Conservation (phyloP, 441 rosid species). For the Populus tomentosa region DNA sequence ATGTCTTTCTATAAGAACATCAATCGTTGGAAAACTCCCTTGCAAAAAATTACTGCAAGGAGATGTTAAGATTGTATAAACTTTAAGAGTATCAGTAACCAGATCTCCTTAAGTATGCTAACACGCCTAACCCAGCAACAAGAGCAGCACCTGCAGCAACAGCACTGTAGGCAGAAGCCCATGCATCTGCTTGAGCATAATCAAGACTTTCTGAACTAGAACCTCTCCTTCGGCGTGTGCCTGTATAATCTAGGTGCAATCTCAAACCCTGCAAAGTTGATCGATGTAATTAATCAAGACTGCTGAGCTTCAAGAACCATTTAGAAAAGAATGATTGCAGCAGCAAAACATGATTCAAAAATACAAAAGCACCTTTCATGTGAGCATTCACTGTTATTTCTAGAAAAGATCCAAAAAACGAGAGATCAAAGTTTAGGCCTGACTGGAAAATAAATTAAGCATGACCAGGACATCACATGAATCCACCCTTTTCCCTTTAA, state of each 20-base stretch:
- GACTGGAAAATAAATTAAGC: no score
- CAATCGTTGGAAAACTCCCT: slow-evolving; percentile 12
- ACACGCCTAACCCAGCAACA: slow-evolving; percentile 73
- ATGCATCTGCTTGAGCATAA: slow-evolving; percentile 63
- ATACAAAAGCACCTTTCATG: neutral
- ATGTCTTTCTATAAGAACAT: slow-evolving; percentile 4
- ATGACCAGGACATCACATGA: no score
- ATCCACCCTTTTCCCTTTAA: no score
- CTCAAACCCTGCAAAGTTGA: slow-evolving; percentile 67
- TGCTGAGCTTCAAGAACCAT: neutral
- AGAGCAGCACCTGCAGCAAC: slow-evolving; percentile 96
- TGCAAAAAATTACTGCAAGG: neutral
- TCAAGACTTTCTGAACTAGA: slow-evolving; percentile 45
- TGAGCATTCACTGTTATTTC: neutral
- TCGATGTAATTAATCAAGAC: neutral
- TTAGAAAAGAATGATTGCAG: neutral
- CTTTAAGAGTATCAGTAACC: slow-evolving; percentile 29
- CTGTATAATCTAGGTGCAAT: slow-evolving; percentile 77
- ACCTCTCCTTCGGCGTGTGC: slow-evolving; percentile 34
- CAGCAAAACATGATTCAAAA: neutral
- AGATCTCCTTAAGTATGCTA: slow-evolving; percentile 64
- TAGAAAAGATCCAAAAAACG: neutral
- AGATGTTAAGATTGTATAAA: neutral
- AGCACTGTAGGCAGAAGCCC: slow-evolving; percentile 83
- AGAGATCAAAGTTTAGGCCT: no score